phyloP scores from a whole-genome alignment of 2,329 filamentous ascomycete species.

The Mycosphaerella sp. region DNA sequence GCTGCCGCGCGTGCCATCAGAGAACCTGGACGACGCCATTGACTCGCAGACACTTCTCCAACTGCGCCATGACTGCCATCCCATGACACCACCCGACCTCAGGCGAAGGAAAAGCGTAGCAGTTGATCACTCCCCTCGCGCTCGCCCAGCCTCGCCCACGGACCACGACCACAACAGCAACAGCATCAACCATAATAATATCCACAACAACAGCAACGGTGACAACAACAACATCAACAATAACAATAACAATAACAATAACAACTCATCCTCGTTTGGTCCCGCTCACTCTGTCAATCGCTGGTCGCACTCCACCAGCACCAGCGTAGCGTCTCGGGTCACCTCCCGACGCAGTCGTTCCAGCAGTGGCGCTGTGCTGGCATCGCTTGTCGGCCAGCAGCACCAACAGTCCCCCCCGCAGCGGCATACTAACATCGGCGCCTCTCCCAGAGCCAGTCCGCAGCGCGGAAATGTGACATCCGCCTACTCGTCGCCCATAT shows the following conservation, averaged over 20 bases:
- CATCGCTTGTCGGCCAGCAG: slow-evolving; percentile 33
- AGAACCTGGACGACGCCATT: slow-evolving; percentile 22
- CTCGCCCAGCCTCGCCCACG: background rate
- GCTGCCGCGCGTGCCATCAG: slow-evolving; percentile 21
- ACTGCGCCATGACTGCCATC: slow-evolving; percentile 23
- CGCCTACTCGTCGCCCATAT: slow-evolving; percentile 10
- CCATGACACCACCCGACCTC: slow-evolving; percentile 17
- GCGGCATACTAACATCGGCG: slow-evolving; percentile 29
- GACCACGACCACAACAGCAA: background rate
- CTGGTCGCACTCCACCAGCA: slow-evolving; percentile 54
- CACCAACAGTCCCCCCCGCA: slow-evolving; percentile 31
- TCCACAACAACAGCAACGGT: too few relatives aligned
- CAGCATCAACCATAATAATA: too few relatives aligned
- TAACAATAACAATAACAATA: too few relatives aligned
- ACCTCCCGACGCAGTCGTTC: slow-evolving; percentile 36
- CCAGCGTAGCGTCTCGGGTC: slow-evolving; percentile 40
- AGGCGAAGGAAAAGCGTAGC: slow-evolving; percentile 40
- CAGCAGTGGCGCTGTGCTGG: slow-evolving; percentile 34
- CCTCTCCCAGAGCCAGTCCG: slow-evolving; percentile 38
- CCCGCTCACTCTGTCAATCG: slow-evolving; percentile 49
- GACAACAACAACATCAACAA: too few relatives aligned
- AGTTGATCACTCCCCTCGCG: slow-evolving; percentile 29
- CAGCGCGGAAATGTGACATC: slow-evolving; percentile 26
- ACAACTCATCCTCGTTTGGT: slow-evolving; percentile 27
- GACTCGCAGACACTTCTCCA: slow-evolving; percentile 20